Conservation (phyloP, 495 filamentous ascomycete genomes). For the Xylaria nigripes region DNA sequence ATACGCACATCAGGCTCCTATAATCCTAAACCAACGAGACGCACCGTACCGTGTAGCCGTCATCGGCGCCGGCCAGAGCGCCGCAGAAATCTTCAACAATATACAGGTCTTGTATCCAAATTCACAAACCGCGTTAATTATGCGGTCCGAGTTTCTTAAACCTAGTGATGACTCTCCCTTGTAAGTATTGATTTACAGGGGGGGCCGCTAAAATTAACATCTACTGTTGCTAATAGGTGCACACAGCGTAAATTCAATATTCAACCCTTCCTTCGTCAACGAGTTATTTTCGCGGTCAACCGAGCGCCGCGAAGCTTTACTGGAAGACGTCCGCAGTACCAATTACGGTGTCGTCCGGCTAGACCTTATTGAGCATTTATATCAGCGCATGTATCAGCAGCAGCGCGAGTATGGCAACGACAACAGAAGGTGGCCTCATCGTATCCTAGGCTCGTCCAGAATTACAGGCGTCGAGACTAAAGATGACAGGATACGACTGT, state of each 20-base stretch:
- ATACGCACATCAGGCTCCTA: slow-evolving; percentile 58
- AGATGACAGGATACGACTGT: slow-evolving; percentile 31
- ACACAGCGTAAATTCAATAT: slow-evolving; percentile 91
- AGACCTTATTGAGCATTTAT: slow-evolving; percentile 78
- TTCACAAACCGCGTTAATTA: slow-evolving; percentile 65
- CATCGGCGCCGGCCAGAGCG: slow-evolving; percentile 82
- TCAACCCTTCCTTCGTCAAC: slow-evolving; percentile 78
- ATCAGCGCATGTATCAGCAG: slow-evolving; percentile 78
- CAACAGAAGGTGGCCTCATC: slow-evolving; percentile 68
- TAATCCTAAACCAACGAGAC: slow-evolving; percentile 49
- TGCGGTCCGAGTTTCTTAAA: slow-evolving; percentile 68
- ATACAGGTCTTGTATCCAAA: slow-evolving; percentile 75
- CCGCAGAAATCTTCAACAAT: slow-evolving; percentile 92
- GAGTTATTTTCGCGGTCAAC: slow-evolving; percentile 56
- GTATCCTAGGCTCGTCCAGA: slow-evolving; percentile 60
- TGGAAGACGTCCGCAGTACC: slow-evolving; percentile 62
- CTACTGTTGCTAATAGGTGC: no score
- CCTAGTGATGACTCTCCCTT: slow-evolving; percentile 95
- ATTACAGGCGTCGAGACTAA: slow-evolving; percentile 51
- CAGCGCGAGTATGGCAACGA: slow-evolving; percentile 56
- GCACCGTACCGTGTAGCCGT: slow-evolving; percentile 67
- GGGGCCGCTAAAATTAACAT: background rate
- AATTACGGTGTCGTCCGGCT: slow-evolving; percentile 93
- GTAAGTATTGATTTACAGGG: slow-evolving; percentile 41
- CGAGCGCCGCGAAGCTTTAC: slow-evolving; percentile 51